These are phyloP conservation scores for Fusarium sp. DNA, from an alignment of 2,329 filamentous ascomycete genomes.

Conservation along the genomic window DNA sequence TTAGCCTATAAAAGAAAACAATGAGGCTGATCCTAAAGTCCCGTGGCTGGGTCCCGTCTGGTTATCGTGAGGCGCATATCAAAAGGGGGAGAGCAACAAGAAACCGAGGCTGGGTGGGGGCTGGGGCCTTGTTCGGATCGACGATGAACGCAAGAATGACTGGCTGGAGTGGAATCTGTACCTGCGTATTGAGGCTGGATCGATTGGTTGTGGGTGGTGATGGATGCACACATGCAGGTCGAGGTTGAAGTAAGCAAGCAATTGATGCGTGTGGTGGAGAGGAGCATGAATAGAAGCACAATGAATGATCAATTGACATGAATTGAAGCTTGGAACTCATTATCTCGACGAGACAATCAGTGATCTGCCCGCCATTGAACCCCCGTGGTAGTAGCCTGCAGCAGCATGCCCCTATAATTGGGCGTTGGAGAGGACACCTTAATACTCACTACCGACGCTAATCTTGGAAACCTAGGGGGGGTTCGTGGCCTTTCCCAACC, in stretches of 20 bases:
- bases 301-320: not conserved
- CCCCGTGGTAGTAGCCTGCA: not conserved
- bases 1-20: not conserved
- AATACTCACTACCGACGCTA: slow-evolving; percentile 30
- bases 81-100: not conserved
- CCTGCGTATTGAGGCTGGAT: slow-evolving; percentile 34
- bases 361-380: not conserved
- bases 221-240: not conserved
- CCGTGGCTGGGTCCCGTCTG: slow-evolving; percentile 4
- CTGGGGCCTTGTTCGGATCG: slow-evolving; percentile 16
- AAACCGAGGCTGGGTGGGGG: slow-evolving; percentile 25
- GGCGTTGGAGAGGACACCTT: slow-evolving; percentile 23
- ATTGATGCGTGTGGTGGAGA: not conserved
- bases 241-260: not conserved
- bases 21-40: slow-evolving; percentile 6
- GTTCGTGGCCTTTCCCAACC: slow-evolving; percentile 1
- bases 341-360: not conserved
- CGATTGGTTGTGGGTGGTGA: slow-evolving; percentile 3
- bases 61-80: slow-evolving; percentile 3
- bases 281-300: not conserved
- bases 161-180: slow-evolving; percentile 16
- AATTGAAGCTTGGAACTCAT: not conserved
- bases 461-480: slow-evolving; percentile 19
- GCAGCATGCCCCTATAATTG: slow-evolving; percentile 19
- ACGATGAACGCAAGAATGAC: slow-evolving; percentile 9